These are phyloP conservation scores for Lepiota venenata DNA, from an alignment of 768 basidiomycete species.

Conservation along the genomic window DNA sequence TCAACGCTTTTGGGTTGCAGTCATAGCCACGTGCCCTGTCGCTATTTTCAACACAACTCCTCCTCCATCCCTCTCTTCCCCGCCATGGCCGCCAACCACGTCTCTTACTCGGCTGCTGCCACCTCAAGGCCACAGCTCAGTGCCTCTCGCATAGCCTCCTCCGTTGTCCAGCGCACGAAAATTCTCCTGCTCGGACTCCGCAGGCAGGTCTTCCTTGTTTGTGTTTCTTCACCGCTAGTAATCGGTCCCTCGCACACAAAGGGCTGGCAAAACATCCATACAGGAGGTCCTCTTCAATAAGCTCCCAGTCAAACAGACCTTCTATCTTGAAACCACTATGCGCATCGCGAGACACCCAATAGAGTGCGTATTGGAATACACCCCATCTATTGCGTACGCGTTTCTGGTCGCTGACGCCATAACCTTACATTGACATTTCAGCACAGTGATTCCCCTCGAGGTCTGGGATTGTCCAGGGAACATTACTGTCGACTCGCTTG, in stretches of 20 bases:
- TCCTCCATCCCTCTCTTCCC: neutral
- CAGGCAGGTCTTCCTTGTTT: conserved; percentile 35
- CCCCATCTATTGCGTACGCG: conserved; percentile 4
- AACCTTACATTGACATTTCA: conserved; percentile 27
- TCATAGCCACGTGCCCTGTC: conserved; percentile 1
- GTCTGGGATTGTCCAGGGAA: conserved; percentile 96
- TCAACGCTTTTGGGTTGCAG: too few relatives aligned
- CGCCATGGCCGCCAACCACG: conserved; percentile 18
- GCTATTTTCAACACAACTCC: conserved; percentile 6
- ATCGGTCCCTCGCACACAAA: conserved; percentile 26
- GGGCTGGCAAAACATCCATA: conserved; percentile 92
- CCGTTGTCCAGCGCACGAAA: conserved; percentile 49
- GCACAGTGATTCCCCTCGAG: conserved; percentile 89
- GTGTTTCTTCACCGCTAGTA: neutral
- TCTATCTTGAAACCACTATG: conserved; percentile 87
- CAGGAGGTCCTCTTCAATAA: conserved; percentile 90
- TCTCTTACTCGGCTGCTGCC: conserved; percentile 29
- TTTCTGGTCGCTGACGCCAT: conserved; percentile 10
- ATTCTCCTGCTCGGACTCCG: conserved; percentile 71
- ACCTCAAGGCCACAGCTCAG: conserved; percentile 25
- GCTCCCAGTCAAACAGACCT: conserved; percentile 77
- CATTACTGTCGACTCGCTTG: conserved; percentile 75
- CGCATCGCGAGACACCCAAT: conserved; percentile 69
- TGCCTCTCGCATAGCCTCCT: conserved; percentile 22
- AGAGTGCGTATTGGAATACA: conserved; percentile 55